Percentiles rank a stretch among this genome's conserved stretches.
phyloP scores from a whole-genome alignment of 306 rosid genomes.

The Quercus aquifolioides region DNA sequence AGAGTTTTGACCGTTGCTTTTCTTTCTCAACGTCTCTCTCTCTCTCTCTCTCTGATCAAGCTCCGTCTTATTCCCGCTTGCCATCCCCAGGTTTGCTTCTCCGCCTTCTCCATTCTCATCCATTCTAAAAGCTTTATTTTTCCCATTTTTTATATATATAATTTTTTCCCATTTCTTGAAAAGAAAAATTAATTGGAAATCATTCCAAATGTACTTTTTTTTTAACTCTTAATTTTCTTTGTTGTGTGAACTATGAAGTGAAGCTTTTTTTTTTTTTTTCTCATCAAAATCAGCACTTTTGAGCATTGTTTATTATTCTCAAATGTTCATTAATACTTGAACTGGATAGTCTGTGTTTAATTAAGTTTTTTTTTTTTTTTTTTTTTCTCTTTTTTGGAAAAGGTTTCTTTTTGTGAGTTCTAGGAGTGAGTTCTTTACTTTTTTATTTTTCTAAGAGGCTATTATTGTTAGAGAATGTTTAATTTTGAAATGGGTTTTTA shows the following conservation, averaged over 20 bases:
- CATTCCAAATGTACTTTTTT: not conserved
- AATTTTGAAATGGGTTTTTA: not conserved
- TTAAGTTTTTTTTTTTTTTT: not conserved
- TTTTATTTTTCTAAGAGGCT: not conserved
- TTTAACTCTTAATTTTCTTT: not conserved
- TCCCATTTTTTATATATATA: not conserved
- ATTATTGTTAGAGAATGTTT: not conserved
- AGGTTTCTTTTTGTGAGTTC: not conserved
- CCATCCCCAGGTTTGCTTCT: conserved; percentile 40
- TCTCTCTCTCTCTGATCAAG: conserved; percentile 36
- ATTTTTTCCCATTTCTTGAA: not conserved
- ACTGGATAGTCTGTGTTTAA: conserved; percentile 17
- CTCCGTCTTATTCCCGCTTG: conserved; percentile 30
- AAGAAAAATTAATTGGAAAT: not conserved
- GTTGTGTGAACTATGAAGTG: not conserved
- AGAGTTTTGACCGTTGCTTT: conserved; percentile 71
- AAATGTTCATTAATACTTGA: not conserved
- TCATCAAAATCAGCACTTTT: not conserved
- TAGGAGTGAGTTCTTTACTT: not conserved
- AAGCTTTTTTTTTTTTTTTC: not conserved
- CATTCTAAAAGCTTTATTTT: conserved; percentile 10
- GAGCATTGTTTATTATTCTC: not conserved
- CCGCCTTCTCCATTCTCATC: conserved; percentile 19
- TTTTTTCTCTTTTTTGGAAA: too few species aligned
- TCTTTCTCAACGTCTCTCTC: conserved; percentile 65